Evolutionary conservation across 768 basidiomycete species (phyloP), one percentile per base, ranked within the genome.

Genomic region (Dioszegia aurantiaca): DNA sequence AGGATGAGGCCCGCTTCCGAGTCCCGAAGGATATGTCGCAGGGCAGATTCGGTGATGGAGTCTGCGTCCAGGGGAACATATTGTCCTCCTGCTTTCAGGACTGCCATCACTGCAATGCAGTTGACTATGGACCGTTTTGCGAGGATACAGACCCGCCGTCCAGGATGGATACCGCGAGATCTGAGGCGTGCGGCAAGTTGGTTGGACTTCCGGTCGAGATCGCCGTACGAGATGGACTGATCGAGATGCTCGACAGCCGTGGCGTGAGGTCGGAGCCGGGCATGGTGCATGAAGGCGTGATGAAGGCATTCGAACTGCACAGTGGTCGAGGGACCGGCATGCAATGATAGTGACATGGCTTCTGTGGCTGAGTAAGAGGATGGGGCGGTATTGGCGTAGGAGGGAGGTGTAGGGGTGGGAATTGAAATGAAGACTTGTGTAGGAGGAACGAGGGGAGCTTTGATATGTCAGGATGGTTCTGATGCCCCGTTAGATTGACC

Each of bases 21-120:
- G 61, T 84, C 82, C 24, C 68, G 61, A 4, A 84, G 68, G n/a
- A 83, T 81, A 60, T 83, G 81, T 17, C 78, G 76, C 10, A 85
- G 77, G 1, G 82, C 82, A 27, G 79, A 78, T 62, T 84, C 81
- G n/a, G 83, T 82, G 56, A 83, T 82, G 45, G 83, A 80, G 42
- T 80, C 80, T 6, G 82, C 84, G 64, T 85, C 84, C 30, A 84
- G 73, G 5, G 84, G 84, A 10, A 84, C 81, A 61, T 85, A 85
- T 2, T 83, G 80, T 16, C 80, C 83, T 4, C 83, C 84, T 10
- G 83, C 81, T 64, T 85, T 85, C 42, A 85, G 78, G 23, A 82
- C 77, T 19, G 80, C 82, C 17, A 85, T 69, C 45, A 85, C 82
- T 5, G 80, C 83, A 19, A 82, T 73, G 39, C 83, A 78, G 78